phyloP scores from a whole-genome alignment of 2,329 filamentous ascomycete species.

The Colletotrichum higginsianum region DNA sequence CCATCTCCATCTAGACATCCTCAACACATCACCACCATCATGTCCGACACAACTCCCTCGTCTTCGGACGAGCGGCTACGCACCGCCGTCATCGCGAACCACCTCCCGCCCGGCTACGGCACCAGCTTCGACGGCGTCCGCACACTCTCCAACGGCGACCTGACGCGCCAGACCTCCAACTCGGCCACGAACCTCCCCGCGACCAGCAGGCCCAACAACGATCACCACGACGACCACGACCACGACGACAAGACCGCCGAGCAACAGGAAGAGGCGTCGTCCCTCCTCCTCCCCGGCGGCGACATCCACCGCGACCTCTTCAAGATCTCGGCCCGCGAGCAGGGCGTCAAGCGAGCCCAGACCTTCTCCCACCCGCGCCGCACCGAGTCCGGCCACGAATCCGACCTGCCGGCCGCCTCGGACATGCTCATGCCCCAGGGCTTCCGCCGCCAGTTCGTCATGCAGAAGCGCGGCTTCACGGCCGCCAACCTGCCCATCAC shows the following conservation, averaged over 20 bases:
- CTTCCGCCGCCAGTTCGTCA: constrained; percentile 65
- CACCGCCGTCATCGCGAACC: constrained; percentile 40
- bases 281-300: constrained; percentile 80
- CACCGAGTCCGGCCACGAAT: constrained; percentile 42
- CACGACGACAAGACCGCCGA: constrained; percentile 44
- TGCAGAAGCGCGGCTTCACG: constrained; percentile 50
- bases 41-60: constrained; percentile 37
- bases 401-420: constrained; percentile 42
- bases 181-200: constrained; percentile 9
- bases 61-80: constrained; percentile 36
- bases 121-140: constrained; percentile 43
- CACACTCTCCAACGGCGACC: constrained; percentile 31
- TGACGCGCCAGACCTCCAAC: constrained; percentile 30
- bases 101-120: constrained; percentile 43
- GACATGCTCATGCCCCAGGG: constrained; percentile 43
- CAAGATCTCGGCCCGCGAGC: constrained; percentile 74
- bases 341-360: constrained; percentile 69
- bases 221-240: constrained; percentile 43
- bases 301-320: constrained; percentile 86
- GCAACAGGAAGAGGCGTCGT: constrained; percentile 67
- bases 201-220: too few relatives aligned
- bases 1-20: background rate
- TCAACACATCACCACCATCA: background rate
- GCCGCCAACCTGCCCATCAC: constrained; percentile 67
- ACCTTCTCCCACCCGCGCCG: constrained; percentile 74